Evolutionary conservation across 2,329 filamentous ascomycete genomes (phyloP), one percentile per base, ranked within the genome.

Genomic region (Aspergillus luchuensis): DNA sequence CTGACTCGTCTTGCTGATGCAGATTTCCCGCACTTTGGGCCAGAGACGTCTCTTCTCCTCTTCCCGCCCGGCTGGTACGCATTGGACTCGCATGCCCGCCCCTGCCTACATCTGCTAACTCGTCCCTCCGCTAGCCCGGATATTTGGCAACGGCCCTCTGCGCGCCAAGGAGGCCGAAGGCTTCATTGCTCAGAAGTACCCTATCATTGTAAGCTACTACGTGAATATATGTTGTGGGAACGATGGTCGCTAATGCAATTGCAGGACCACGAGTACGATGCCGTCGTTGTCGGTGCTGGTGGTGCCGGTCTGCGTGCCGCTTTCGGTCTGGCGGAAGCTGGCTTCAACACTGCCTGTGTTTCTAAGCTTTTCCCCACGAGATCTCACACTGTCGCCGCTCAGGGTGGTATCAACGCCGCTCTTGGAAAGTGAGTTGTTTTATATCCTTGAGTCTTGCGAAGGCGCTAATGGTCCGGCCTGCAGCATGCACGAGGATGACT

Each of bases 401-500:
- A 89, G 74, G 86, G 86, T 64, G 86, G 86, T 64, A 88, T 88
- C 84, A 78, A 78, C 59, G 76, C 76, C 61, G 76, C 76, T 50
- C 74, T 78, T 65, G 76, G 76, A 72, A 78, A 78, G 75, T 77
- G 73, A 43, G 75, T 76, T 58, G 38, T 33, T 19, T 6, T 25
- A 7, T 28, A 21, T 23, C 8, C 25, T 21, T 19, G 19, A 39
- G 25, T 56, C 41, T 41, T 6, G 50, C 56, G 59, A 61, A 52
- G n/a, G 47, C 50, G 61, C 68, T 71, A 68, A 70, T 60, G 21
- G 21, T 45, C 33, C 45, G 38, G 15, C 47, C 25, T 59, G 66
- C 60, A 97, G 96, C 83, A 97, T 97, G 93, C 92, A 97, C 85
- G 87, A 94, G 83, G 93, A 97, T 74, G 92, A 97, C 82, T 97